Evolutionary conservation across 306 rosid genomes (phyloP).

Genomic region (Quercus parvula): DNA sequence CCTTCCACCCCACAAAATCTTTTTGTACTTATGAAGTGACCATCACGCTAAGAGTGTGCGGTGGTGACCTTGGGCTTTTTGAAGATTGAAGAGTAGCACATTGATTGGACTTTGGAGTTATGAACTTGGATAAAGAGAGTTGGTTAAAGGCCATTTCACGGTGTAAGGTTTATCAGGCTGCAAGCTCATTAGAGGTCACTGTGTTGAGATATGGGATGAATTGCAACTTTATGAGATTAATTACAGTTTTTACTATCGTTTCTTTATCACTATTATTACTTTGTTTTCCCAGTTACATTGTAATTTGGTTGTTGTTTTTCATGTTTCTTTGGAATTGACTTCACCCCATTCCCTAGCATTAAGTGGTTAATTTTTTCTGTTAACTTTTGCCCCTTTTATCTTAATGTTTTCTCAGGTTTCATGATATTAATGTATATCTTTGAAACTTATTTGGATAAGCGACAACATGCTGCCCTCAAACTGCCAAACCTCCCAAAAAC

Average conservation of each 20-base stretch:
- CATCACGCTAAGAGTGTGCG: no score
- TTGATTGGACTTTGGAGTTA: neutral
- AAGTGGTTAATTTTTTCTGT: neutral
- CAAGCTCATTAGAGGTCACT: neutral
- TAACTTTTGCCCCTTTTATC: neutral
- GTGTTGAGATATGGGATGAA: neutral
- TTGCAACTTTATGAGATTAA: neutral
- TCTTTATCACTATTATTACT: neutral
- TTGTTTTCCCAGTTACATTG: neutral
- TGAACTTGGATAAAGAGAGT: neutral
- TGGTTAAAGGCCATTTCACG: neutral
- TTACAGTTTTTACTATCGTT: neutral
- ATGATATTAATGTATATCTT: slow-evolving; percentile 89
- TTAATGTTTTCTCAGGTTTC: slow-evolving; percentile 52
- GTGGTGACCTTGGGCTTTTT: neutral
- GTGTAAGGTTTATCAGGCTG: neutral
- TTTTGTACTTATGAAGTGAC: no score
- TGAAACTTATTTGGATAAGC: slow-evolving; percentile 80
- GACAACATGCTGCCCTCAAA: slow-evolving; percentile 82
- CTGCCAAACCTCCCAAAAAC: slow-evolving; percentile 88
- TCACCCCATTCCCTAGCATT: neutral
- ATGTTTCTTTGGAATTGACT: neutral
- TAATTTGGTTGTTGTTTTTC: neutral
- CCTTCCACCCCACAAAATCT: no score
- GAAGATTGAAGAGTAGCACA: neutral